Conservation (phyloP, 495 filamentous ascomycete species). For the Daldinia childiae region DNA sequence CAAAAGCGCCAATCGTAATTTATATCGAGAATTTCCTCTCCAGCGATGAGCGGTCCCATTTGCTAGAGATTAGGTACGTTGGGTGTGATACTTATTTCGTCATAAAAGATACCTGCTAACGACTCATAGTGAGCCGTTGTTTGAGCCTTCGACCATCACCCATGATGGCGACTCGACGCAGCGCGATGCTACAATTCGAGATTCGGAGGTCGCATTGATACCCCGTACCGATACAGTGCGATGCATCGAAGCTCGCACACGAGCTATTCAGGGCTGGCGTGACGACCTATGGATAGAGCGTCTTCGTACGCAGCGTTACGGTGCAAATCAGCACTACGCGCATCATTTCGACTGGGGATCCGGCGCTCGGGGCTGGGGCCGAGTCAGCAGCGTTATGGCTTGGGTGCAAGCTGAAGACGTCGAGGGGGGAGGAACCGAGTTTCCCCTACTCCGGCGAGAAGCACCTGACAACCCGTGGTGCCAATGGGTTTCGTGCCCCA, state of each 20-base stretch:
- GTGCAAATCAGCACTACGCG: constrained; percentile 51
- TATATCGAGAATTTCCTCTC: constrained; percentile 58
- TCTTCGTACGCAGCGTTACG: constrained; percentile 56
- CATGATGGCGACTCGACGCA: constrained; percentile 48
- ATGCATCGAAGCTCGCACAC: constrained; percentile 56
- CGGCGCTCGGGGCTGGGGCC: constrained; percentile 53
- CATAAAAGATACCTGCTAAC: constrained; percentile 1
- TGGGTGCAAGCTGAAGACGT: constrained; percentile 52
- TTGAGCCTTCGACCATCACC: constrained; percentile 55
- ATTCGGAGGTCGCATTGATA: constrained; percentile 59
- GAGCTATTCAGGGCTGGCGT: constrained; percentile 58
- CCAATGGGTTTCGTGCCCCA: constrained; percentile 54
- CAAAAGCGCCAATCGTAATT: constrained; percentile 55
- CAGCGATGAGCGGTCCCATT: constrained; percentile 48
- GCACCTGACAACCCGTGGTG: constrained; percentile 52
- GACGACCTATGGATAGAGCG: constrained; percentile 57
- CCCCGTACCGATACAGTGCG: constrained; percentile 53
- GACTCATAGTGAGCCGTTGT: constrained; percentile 50
- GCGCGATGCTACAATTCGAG: constrained; percentile 50
- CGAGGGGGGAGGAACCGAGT: constrained; percentile 57
- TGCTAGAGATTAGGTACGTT: constrained; percentile 57
- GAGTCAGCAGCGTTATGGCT: constrained; percentile 60
- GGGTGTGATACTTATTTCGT: not conserved
- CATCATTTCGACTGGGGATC: constrained; percentile 61
- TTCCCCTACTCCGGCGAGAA: constrained; percentile 47